Evolutionary conservation across 441 rosid genomes (phyloP).

Genomic region (Omphalea diandra): DNA sequence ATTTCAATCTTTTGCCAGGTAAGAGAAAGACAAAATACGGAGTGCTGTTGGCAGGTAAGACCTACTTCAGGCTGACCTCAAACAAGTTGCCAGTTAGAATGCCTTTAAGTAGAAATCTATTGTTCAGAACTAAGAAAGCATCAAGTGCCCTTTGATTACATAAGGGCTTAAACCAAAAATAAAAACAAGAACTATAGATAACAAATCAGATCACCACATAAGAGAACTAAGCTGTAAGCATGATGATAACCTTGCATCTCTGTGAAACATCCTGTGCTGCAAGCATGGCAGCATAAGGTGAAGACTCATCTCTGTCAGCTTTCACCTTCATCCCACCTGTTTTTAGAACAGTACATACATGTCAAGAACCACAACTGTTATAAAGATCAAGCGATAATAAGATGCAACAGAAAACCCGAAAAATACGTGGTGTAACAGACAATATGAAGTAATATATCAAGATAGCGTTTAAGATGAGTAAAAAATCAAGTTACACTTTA

Average conservation of each 20-base stretch:
- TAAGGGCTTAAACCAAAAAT: too few relatives aligned
- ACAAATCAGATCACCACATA: too few relatives aligned
- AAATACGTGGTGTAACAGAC: not conserved
- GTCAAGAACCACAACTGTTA: not conserved
- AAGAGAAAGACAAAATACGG: too few relatives aligned
- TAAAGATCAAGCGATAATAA: not conserved
- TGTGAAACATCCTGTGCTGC: slow-evolving; percentile 81
- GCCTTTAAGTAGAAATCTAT: too few relatives aligned
- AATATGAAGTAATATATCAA: not conserved
- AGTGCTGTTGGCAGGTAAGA: too few relatives aligned
- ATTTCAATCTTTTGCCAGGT: too few relatives aligned
- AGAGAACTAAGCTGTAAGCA: not conserved
- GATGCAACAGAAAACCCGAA: not conserved
- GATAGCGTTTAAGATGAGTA: not conserved
- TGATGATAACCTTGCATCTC: slow-evolving; percentile 64
- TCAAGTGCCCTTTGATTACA: too few relatives aligned
- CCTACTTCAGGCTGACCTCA: too few relatives aligned
- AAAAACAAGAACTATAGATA: too few relatives aligned
- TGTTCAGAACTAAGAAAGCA: too few relatives aligned
- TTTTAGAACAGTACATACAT: not conserved
- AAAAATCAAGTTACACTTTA: slow-evolving; percentile 10
- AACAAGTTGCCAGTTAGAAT: too few relatives aligned
- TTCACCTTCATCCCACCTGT: slow-evolving; percentile 92
- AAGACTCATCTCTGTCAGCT: slow-evolving; percentile 88
- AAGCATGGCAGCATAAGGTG: slow-evolving; percentile 91